A percentile compares a stretch with the other conserved stretches of the same genome.
Conservation (phyloP, 306 rosid genomes). For the Macrotyloma uniflorum region DNA sequence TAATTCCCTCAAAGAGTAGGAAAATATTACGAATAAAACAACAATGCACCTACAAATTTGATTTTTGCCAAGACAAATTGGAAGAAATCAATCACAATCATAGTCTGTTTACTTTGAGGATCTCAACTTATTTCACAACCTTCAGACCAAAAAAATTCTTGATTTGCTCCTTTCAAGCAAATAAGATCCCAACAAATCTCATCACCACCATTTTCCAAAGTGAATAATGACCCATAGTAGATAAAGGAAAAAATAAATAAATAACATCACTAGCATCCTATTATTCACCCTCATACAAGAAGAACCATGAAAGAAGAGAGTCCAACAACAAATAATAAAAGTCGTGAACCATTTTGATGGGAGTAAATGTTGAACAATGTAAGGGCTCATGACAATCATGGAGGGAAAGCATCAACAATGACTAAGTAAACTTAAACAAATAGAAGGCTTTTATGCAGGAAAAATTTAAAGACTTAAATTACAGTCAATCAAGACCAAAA, state of each 20-base stretch:
- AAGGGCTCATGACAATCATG: neutral
- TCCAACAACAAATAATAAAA: neutral
- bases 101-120: too few relatives aligned
- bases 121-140: constrained; percentile 14
- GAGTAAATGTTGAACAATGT: neutral
- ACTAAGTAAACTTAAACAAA: neutral
- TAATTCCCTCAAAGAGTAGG: too few relatives aligned
- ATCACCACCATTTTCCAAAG: too few relatives aligned
- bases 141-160: neutral
- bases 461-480: too few relatives aligned
- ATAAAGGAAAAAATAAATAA: too few relatives aligned
- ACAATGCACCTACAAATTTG: too few relatives aligned
- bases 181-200: neutral
- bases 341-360: neutral
- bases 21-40: too few relatives aligned
- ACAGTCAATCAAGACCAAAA: neutral
- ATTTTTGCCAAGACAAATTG: too few relatives aligned
- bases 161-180: neutral
- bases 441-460: too few relatives aligned
- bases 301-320: neutral
- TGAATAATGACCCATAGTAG: too few relatives aligned
- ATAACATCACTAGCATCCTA: neutral
- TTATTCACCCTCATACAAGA: neutral
- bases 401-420: neutral
- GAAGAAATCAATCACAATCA: too few relatives aligned